Evolutionary conservation across 2,329 filamentous ascomycete genomes (phyloP).

Genomic region (Xylaria sp.): DNA sequence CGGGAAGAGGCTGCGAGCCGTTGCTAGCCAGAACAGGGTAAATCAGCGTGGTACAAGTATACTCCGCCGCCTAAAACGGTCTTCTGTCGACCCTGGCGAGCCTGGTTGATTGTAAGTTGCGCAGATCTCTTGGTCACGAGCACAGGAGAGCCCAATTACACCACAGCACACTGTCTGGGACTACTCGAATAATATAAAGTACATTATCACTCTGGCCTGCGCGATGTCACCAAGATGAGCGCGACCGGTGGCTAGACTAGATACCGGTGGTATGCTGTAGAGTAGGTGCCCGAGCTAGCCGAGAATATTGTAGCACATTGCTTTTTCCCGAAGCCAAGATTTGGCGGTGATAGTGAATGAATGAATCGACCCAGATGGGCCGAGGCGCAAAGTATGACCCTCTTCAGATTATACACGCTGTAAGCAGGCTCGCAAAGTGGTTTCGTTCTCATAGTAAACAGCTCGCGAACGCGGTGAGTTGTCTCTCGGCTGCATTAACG

Average conservation of each 20-base stretch:
- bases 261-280: not conserved
- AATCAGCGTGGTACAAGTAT: slow-evolving; percentile 11
- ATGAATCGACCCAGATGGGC: slow-evolving; percentile 20
- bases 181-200: not conserved
- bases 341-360: slow-evolving; percentile 25
- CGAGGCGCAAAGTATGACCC: slow-evolving; percentile 36
- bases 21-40: slow-evolving; percentile 24
- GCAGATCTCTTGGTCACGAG: slow-evolving; percentile 14
- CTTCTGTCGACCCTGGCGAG: not conserved
- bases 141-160: not conserved
- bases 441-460: slow-evolving; percentile 11
- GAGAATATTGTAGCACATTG: slow-evolving; percentile 25
- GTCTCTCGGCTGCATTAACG: slow-evolving; percentile 42
- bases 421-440: slow-evolving; percentile 26
- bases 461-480: slow-evolving; percentile 38
- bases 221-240: slow-evolving; percentile 10
- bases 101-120: slow-evolving; percentile 1
- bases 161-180: not conserved
- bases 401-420: slow-evolving; percentile 13
- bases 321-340: slow-evolving; percentile 32
- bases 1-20: slow-evolving; percentile 40
- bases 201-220: not conserved
- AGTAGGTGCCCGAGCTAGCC: slow-evolving; percentile 32
- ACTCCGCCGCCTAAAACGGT: slow-evolving; percentile 4
- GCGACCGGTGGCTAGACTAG: not conserved